These are phyloP conservation scores for Boletus coccyginus DNA, from an alignment of 768 basidiomycete genomes.

Conservation along the genomic window DNA sequence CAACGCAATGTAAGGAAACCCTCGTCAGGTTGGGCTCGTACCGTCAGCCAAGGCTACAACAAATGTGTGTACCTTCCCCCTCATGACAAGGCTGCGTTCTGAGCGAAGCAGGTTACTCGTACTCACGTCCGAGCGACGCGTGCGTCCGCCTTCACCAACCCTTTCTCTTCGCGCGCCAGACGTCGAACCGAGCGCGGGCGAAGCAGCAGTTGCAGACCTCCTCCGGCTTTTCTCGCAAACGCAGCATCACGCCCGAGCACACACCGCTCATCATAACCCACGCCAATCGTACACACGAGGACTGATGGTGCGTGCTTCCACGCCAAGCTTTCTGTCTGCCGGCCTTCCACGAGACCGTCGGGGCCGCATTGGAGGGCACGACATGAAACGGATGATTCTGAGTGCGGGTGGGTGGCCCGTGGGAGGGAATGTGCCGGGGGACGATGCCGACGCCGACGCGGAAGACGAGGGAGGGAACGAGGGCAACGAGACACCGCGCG, in stretches of 20 bases:
- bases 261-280: slow-evolving; percentile 27
- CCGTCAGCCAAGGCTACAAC: slow-evolving; percentile 70
- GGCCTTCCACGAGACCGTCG: slow-evolving; percentile 75
- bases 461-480: slow-evolving; percentile 40
- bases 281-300: slow-evolving; percentile 27
- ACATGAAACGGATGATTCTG: slow-evolving; percentile 29
- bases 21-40: slow-evolving; percentile 53
- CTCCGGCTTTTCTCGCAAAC: slow-evolving; percentile 61
- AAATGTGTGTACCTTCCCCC: slow-evolving; percentile 55
- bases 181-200: slow-evolving; percentile 58
- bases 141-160: slow-evolving; percentile 53
- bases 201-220: slow-evolving; percentile 66
- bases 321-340: slow-evolving; percentile 70
- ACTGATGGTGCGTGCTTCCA: slow-evolving; percentile 26
- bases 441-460: slow-evolving; percentile 33
- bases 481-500: slow-evolving; percentile 56
- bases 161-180: slow-evolving; percentile 51
- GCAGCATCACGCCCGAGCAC: slow-evolving; percentile 35
- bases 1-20: slow-evolving; percentile 53
- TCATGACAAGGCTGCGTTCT: background rate
- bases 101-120: slow-evolving; percentile 59
- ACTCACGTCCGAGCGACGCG: slow-evolving; percentile 66
- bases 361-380: slow-evolving; percentile 60
- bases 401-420: slow-evolving; percentile 24
- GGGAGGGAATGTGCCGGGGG: slow-evolving; percentile 7